These are phyloP conservation scores for Lactifluus subvellereus DNA, from an alignment of 768 basidiomycete species.

Conservation along the genomic window DNA sequence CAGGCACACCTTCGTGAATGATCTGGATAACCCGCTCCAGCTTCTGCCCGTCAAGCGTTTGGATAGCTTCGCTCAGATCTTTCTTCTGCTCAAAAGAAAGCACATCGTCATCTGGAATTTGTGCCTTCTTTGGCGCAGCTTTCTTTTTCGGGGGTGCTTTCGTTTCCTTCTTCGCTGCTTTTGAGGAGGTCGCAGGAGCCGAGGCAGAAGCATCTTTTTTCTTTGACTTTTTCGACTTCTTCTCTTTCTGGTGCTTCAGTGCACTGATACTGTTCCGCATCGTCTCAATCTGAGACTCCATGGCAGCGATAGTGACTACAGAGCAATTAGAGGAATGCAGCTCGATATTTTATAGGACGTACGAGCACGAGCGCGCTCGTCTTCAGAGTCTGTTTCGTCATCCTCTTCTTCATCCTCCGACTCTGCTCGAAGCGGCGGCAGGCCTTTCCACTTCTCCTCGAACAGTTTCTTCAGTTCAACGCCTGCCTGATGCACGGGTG, in stretches of 20 bases:
- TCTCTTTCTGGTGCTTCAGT: slow-evolving; percentile 46
- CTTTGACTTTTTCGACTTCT: slow-evolving; percentile 68
- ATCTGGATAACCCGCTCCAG: slow-evolving; percentile 90
- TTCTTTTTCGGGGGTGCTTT: slow-evolving; percentile 44
- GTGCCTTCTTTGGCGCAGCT: slow-evolving; percentile 55
- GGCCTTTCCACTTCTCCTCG: slow-evolving; percentile 82
- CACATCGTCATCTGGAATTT: slow-evolving; percentile 67
- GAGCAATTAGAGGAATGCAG: slow-evolving; percentile 23
- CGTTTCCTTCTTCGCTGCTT: slow-evolving; percentile 44
- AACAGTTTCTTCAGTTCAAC: slow-evolving; percentile 81
- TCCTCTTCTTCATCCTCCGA: slow-evolving; percentile 61
- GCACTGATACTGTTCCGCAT: slow-evolving; percentile 65
- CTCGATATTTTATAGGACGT: slow-evolving; percentile 30
- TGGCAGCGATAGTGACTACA: slow-evolving; percentile 62
- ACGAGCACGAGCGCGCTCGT: slow-evolving; percentile 55
- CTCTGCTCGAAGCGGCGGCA: slow-evolving; percentile 53
- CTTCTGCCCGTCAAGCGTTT: slow-evolving; percentile 72
- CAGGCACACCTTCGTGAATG: slow-evolving; percentile 90
- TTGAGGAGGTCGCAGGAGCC: slow-evolving; percentile 58
- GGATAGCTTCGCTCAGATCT: slow-evolving; percentile 92
- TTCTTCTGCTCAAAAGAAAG: slow-evolving; percentile 97
- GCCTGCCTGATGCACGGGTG: slow-evolving; percentile 82
- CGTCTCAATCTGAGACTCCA: slow-evolving; percentile 78
- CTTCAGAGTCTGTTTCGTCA: slow-evolving; percentile 58
- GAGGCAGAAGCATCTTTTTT: slow-evolving; percentile 47